These are phyloP conservation scores for Metahyphopichia silvanorum DNA, from an alignment of 805 yeast genomes.

Conservation along the genomic window DNA sequence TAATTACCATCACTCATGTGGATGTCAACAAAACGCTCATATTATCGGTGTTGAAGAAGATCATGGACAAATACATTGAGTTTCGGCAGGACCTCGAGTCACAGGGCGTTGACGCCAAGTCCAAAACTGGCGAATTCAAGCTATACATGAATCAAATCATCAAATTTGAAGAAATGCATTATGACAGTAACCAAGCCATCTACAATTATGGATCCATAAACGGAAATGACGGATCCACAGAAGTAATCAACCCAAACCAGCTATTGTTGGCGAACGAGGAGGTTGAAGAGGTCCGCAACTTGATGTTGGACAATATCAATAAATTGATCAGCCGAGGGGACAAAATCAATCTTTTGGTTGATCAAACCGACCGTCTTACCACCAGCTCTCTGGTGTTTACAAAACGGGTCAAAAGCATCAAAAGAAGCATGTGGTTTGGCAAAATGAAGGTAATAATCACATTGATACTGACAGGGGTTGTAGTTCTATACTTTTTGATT, in stretches of 20 bases:
- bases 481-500: conserved; percentile 41
- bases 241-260: conserved; percentile 33
- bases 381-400: conserved; percentile 66
- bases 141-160: conserved; percentile 55
- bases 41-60: conserved; percentile 45
- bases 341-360: conserved; percentile 65
- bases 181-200: conserved; percentile 28
- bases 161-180: conserved; percentile 48
- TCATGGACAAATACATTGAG: conserved; percentile 47
- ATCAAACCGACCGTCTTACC: conserved; percentile 73
- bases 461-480: conserved; percentile 9
- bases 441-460: conserved; percentile 44
- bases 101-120: conserved; percentile 10
- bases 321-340: conserved; percentile 76
- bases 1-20: conserved; percentile 45
- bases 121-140: conserved; percentile 49
- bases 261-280: conserved; percentile 47
- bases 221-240: conserved; percentile 12
- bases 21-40: conserved; percentile 45
- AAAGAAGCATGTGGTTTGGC: conserved; percentile 69
- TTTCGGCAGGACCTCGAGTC: conserved; percentile 24
- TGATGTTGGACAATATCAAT: conserved; percentile 74
- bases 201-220: conserved; percentile 32
- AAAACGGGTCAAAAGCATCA: conserved; percentile 60
- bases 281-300: conserved; percentile 58